These are phyloP conservation scores for Umbelopsis sp. DNA, from an alignment of 192 early-diverging fungal species.

Conservation along the genomic window DNA sequence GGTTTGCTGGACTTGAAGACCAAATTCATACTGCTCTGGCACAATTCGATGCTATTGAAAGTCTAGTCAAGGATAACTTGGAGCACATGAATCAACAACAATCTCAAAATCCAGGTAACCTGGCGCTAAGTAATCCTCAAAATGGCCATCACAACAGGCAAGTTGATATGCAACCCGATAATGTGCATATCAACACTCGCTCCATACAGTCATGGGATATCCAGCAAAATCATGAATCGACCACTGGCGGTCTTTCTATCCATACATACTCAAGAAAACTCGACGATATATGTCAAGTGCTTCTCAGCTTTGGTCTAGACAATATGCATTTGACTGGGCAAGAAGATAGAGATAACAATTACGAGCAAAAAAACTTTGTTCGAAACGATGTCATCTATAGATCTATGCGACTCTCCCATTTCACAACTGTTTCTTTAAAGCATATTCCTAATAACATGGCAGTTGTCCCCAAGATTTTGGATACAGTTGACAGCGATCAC, in stretches of 20 bases:
- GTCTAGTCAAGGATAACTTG: constrained; percentile 9
- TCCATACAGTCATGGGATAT: constrained; percentile 23
- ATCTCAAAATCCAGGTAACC: background rate
- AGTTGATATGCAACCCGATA: background rate
- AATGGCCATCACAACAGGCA: background rate
- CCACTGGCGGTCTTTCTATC: constrained; percentile 27
- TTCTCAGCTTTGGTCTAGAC: constrained; percentile 33
- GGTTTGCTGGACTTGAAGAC: constrained; percentile 39
- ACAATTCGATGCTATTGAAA: constrained; percentile 33
- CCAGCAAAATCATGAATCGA: background rate
- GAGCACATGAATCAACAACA: background rate
- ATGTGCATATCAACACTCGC: constrained; percentile 9
- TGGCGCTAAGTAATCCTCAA: background rate
- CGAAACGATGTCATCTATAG: constrained; percentile 35
- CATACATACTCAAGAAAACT: constrained; percentile 31
- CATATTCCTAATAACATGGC: background rate
- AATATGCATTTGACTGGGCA: constrained; percentile 19
- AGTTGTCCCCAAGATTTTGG: background rate
- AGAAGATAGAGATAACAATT: background rate
- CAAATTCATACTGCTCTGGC: constrained; percentile 33
- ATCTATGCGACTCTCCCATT: constrained; percentile 31
- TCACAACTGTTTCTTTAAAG: constrained; percentile 8
- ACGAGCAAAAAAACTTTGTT: constrained; percentile 13
- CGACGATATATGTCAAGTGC: constrained; percentile 25
- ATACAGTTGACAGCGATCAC: background rate